Evolutionary conservation across 257 asterid species (phyloP), one percentile per base, ranked within the genome.

Genomic region (Solanum sitiens): DNA sequence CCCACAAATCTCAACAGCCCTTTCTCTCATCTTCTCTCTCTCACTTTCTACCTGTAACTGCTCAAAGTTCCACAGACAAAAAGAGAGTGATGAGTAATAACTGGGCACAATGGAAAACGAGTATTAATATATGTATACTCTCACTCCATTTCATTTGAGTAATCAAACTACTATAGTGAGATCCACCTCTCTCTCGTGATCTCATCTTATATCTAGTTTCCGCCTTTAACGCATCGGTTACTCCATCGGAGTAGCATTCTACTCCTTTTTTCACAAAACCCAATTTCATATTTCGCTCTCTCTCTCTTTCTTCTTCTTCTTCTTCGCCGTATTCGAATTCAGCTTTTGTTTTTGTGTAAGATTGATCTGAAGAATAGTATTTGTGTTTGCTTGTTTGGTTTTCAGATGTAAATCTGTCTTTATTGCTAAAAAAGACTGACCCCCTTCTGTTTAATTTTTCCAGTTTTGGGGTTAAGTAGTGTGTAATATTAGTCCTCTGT

Each of bases 1-100:
- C 92, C 93, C 93, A 92, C 96, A 92, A 92, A 92, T 92, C 95
- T 91, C 71, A 87, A 90, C 93, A 88, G 90, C 92, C n/a, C 32
- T 44, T 77, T 77, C 39, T 77, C n/a, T 72, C 80, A 12, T 67
- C 44, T 9, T 61, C 88, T 72, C 59, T 53, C 87, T 45, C 56
- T 45, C 77, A 15, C 42, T 50, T 67, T 88, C 85, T 87, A 84
- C 20, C 86, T 86, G 61, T 30, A 37, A 53, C 71, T 40, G 35
- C 27, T 4, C 32, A 61, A 27, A 59, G 25, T 16, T 67, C n/a
- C 89, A 37, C 11, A 67, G 77, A 87, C 44, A 71, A 89, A 87
- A 39, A 83, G 84, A 61, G 44, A 83, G 76, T 32, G 72, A n/a
- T 71, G 87, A 72, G n/a, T 23, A 9, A 16, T 23, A 6, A n/a